Conservation (phyloP, 305 asterid genomes). For the Petunia hybrid region DNA sequence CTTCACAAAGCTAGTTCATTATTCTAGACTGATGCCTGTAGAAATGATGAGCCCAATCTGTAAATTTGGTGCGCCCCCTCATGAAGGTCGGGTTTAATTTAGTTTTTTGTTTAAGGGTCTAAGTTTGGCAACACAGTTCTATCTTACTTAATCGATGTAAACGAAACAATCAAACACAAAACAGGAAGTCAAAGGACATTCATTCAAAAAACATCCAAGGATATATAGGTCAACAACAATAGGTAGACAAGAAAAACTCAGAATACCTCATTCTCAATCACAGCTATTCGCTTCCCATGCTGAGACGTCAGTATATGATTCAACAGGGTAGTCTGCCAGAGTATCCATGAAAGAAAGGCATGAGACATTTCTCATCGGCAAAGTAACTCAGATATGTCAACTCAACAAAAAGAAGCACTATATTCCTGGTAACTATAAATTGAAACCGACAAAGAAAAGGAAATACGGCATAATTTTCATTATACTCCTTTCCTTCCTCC, state of each 20-base stretch:
- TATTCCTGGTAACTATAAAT: not conserved
- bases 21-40: not conserved
- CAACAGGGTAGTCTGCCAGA: slow-evolving; percentile 87
- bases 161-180: not conserved
- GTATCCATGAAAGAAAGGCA: slow-evolving; percentile 17
- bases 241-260: not conserved
- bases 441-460: not conserved
- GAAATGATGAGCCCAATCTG: not conserved
- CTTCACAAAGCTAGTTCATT: not conserved
- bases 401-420: not conserved
- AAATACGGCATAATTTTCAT: slow-evolving; percentile 3
- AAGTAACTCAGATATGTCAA: slow-evolving; percentile 5
- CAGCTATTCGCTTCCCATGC: slow-evolving; percentile 95
- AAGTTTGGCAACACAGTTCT: not conserved
- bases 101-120: not conserved
- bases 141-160: not conserved
- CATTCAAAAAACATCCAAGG: not conserved
- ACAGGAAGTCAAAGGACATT: slow-evolving; percentile 1
- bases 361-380: slow-evolving; percentile 5
- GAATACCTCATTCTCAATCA: slow-evolving; percentile 94
- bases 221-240: not conserved
- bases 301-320: slow-evolving; percentile 91
- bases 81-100: not conserved
- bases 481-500: not conserved
- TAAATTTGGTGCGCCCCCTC: not conserved